phyloP scores from a whole-genome alignment of 2,329 filamentous ascomycete genomes.

The Tolypocladium amazonense region DNA sequence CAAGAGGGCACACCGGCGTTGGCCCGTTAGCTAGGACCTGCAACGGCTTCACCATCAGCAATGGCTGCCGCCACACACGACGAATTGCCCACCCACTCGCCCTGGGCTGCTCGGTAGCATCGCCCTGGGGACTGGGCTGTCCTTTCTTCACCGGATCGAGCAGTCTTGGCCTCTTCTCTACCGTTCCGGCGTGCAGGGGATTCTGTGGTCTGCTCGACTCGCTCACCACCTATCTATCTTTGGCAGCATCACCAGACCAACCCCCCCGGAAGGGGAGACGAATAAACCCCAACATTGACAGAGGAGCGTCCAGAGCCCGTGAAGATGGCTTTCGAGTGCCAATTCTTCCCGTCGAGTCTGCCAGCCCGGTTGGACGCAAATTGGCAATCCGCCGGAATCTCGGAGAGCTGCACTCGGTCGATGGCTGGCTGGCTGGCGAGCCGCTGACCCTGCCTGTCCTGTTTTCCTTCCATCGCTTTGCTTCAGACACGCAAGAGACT shows the following conservation, averaged over 20 bases:
- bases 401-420: not conserved
- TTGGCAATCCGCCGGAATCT: not conserved
- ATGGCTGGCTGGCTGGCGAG: not conserved
- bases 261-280: not conserved
- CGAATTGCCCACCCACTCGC: not conserved
- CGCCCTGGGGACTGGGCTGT: not conserved
- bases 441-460: constrained; percentile 4
- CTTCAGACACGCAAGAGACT: constrained; percentile 6
- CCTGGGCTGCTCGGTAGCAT: not conserved
- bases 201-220: not conserved
- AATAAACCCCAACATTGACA: not conserved
- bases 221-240: not conserved
- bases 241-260: not conserved
- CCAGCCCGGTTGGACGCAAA: not conserved
- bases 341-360: not conserved
- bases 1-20: not conserved
- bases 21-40: not conserved
- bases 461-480: constrained; percentile 2
- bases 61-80: not conserved
- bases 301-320: not conserved
- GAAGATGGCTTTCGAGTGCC: not conserved
- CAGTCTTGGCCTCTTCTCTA: not conserved
- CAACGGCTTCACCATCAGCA: not conserved
- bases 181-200: not conserved
- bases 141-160: not conserved